Evolutionary conservation across 2,329 filamentous ascomycete species (phyloP), one percentile per base, ranked within the genome.

Genomic region (Teratosphaeria gauchensis): DNA sequence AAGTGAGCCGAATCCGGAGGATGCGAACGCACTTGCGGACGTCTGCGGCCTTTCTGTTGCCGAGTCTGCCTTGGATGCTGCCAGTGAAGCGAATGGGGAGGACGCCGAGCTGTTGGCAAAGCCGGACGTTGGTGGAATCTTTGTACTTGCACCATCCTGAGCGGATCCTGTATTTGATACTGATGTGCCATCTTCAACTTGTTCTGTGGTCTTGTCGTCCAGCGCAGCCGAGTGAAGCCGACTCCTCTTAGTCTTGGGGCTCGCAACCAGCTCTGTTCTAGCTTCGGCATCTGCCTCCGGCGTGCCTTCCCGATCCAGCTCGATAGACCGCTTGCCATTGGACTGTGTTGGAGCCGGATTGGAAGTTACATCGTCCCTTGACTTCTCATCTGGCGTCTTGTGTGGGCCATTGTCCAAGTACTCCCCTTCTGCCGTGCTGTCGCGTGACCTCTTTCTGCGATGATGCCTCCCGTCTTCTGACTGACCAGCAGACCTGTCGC

Each of bases 201-300:
- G 42, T 48, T 21, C 42, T 48, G 42, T 48, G 9, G 42, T 48
- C 6, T 59, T 53, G 21, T 64, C 62, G 24, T 68, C 66, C 9
- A 65, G 63, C 28, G 74, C 74, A 38, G 73, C 71, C 8, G 68
- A 66, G 53, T 69, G 66, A 30, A 70, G 62, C 58, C 69, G 65
- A 65, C 73, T 76, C 55, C 77, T 73, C 71, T 80, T 80, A 65
- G 75, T 77, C 66, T 78, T 79, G n/a, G 77, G 77, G 58, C 77
- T 79, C 32, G 69, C 64, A 42, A 74, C 56, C 32, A 60, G 56
- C 55, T 71, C 66, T 2, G 56, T 62, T 28, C 51, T 58, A 28
- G 56, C 56, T 19, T 64, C 64, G 33, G 55, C 55, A 31, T 61
- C 35, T 31, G 38, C 55, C 21, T 69, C 64, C 35, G 67, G 65